Conservation (phyloP, 495 filamentous ascomycete species). For the Neurospora discreta region DNA sequence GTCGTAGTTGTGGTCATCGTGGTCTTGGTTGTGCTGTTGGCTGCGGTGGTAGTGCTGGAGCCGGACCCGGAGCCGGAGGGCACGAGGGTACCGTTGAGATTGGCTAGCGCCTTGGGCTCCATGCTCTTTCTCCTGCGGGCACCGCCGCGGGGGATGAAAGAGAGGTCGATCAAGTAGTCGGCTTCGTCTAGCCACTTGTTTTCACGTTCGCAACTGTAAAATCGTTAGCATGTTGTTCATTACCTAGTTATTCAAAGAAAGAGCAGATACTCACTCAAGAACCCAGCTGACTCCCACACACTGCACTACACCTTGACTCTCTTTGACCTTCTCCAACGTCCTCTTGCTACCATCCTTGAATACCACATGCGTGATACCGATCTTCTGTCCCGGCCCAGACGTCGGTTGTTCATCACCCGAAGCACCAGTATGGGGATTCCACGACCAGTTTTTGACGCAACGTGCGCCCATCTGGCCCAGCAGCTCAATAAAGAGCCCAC, state of each 20-base stretch:
- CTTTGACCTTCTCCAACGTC: conserved; percentile 77
- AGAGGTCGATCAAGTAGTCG: conserved; percentile 60
- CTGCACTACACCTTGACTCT: conserved; percentile 61
- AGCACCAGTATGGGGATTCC: conserved; percentile 46
- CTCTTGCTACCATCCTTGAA: conserved; percentile 87
- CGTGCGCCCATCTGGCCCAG: conserved; percentile 76
- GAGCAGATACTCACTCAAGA: conserved; percentile 52
- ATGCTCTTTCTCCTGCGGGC: conserved; percentile 78
- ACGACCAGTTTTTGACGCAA: conserved; percentile 74
- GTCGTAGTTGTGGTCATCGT: conserved; percentile 23
- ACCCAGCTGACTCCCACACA: conserved; percentile 87
- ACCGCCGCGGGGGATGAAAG: conserved; percentile 63
- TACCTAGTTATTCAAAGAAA: neutral
- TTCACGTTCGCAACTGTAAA: conserved; percentile 62
- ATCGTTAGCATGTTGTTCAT: neutral
- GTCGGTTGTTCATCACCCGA: neutral
- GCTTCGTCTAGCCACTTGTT: conserved; percentile 62
- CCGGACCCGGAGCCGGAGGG: conserved; percentile 28
- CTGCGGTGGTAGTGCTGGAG: conserved; percentile 18
- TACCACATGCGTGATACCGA: conserved; percentile 89
- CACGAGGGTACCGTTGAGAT: conserved; percentile 55
- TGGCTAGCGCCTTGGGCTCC: conserved; percentile 72
- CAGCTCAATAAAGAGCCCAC: conserved; percentile 70
- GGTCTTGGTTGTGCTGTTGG: conserved; percentile 31
- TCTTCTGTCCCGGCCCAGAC: conserved; percentile 24